Percentiles rank a stretch among this genome's conserved stretches.
Conservation (phyloP, 495 filamentous ascomycete genomes). For the Daldinia decipiens region DNA sequence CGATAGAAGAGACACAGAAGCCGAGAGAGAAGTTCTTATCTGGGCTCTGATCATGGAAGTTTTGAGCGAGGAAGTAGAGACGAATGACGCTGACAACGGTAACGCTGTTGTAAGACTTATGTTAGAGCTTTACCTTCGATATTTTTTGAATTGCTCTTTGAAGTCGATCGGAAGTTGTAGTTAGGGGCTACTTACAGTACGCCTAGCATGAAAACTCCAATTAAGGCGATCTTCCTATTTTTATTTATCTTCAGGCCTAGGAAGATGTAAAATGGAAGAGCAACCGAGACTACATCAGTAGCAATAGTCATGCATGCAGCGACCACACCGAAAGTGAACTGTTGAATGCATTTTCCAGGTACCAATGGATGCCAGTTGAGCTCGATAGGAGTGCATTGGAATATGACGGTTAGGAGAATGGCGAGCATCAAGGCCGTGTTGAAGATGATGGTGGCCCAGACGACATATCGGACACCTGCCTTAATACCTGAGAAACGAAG, state of each 20-base stretch:
- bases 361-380: constrained; percentile 48
- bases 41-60: constrained; percentile 29
- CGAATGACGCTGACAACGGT: constrained; percentile 52
- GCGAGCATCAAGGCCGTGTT: constrained; percentile 56
- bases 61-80: constrained; percentile 39
- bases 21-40: constrained; percentile 48
- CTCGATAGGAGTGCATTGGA: constrained; percentile 58
- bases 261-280: constrained; percentile 61
- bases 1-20: constrained; percentile 54
- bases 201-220: constrained; percentile 59
- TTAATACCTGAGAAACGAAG: neutral
- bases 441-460: constrained; percentile 35
- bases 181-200: constrained; percentile 50
- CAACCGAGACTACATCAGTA: constrained; percentile 59
- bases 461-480: neutral
- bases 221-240: constrained; percentile 58
- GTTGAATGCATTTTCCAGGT: constrained; percentile 28
- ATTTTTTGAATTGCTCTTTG: neutral
- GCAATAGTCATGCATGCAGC: constrained; percentile 57
- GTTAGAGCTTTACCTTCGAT: constrained; percentile 8
- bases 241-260: constrained; percentile 58
- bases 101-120: constrained; percentile 46
- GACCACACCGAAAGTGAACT: constrained; percentile 55
- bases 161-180: neutral
- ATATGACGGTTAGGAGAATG: constrained; percentile 59